A percentile compares a stretch with the other conserved stretches of the same genome.
These are phyloP conservation scores for Ascochyta pisi DNA, from an alignment of 2,329 filamentous ascomycete genomes.

Conservation along the genomic window DNA sequence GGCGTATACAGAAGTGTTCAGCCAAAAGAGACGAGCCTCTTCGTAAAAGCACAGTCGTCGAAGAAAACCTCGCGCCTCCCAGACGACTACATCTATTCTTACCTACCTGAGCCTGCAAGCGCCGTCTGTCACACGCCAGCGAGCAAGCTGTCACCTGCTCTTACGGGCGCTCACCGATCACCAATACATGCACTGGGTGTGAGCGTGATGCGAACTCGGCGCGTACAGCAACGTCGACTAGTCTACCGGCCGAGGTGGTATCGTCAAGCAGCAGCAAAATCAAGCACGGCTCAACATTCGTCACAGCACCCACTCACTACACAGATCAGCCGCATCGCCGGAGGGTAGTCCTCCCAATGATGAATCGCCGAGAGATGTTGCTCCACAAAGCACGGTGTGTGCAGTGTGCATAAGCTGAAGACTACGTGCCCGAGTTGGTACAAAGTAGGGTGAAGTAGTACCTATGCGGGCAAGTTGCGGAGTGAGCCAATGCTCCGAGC, in stretches of 20 bases:
- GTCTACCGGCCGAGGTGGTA: conserved; percentile 1
- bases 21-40: no score
- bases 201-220: conserved; percentile 12
- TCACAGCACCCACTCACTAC: neutral
- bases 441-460: conserved; percentile 11
- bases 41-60: no score
- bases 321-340: neutral
- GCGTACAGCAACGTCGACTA: conserved; percentile 12
- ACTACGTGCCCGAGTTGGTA: neutral
- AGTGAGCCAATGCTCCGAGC: conserved; percentile 14
- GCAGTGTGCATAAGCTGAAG: neutral
- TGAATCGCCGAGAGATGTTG: neutral
- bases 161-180: conserved; percentile 5
- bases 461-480: conserved; percentile 17
- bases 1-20: no score
- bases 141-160: conserved; percentile 10
- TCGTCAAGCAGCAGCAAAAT: neutral
- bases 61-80: neutral
- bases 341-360: neutral
- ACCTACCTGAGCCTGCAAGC: conserved; percentile 2
- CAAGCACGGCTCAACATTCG: neutral
- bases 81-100: conserved; percentile 9
- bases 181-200: conserved; percentile 11
- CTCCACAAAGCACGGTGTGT: neutral
- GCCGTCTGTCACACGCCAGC: conserved; percentile 13